A percentile compares a stretch with the other conserved stretches of the same genome.
These are phyloP conservation scores for Lanmaoa rubissima DNA, from an alignment of 768 basidiomycete species.

Conservation along the genomic window DNA sequence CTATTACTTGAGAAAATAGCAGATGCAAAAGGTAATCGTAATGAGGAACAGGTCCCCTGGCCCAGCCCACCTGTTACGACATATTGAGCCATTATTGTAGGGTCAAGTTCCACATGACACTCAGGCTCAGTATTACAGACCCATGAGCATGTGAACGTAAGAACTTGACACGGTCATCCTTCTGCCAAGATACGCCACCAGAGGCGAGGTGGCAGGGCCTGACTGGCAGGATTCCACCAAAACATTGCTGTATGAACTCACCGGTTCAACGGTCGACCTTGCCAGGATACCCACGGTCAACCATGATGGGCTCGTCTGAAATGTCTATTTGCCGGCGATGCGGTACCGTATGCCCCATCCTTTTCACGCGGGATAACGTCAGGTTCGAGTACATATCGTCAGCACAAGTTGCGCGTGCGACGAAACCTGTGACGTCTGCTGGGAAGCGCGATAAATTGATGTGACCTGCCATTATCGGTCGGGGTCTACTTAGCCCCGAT, in stretches of 20 bases:
- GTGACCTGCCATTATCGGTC: neutral
- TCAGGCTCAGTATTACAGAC: neutral
- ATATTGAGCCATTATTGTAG: neutral
- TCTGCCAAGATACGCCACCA: neutral
- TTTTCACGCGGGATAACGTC: neutral
- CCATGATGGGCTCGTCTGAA: neutral
- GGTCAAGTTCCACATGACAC: neutral
- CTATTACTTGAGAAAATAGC: neutral
- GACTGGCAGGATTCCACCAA: neutral
- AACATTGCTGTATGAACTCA: neutral
- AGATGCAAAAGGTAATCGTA: neutral
- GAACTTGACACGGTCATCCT: too few relatives aligned
- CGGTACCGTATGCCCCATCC: neutral
- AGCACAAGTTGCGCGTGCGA: neutral
- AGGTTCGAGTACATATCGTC: neutral
- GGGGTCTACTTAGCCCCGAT: neutral
- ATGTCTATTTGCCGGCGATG: neutral
- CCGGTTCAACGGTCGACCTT: neutral
- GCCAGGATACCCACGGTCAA: neutral
- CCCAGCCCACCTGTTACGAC: neutral
- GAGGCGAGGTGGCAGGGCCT: neutral
- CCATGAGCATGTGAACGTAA: neutral
- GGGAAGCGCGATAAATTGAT: neutral
- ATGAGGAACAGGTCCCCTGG: neutral
- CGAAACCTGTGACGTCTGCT: neutral